phyloP scores from a whole-genome alignment of 2,329 filamentous ascomycete species.

The Acephala macrosclerotiorum region DNA sequence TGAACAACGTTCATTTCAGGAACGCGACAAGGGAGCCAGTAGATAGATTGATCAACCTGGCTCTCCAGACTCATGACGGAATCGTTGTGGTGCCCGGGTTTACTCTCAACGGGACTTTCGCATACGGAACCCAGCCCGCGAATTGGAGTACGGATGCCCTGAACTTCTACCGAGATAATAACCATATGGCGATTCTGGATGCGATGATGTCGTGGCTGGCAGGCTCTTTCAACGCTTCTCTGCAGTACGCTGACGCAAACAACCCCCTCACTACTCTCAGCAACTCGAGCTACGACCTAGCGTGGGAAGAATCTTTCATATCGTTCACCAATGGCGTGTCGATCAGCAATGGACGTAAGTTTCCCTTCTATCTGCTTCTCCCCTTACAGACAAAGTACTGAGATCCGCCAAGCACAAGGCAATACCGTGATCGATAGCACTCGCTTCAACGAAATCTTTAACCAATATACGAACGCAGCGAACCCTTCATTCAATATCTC shows the following conservation, averaged over 20 bases:
- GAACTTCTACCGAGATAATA: slow-evolving; percentile 27
- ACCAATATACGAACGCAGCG: slow-evolving; percentile 9
- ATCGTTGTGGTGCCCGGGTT: slow-evolving; percentile 26
- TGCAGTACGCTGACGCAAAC: not conserved
- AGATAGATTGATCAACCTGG: slow-evolving; percentile 25
- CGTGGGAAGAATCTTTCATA: not conserved
- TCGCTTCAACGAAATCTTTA: slow-evolving; percentile 29
- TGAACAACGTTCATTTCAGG: slow-evolving; percentile 22
- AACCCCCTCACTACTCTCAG: not conserved
- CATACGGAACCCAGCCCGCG: slow-evolving; percentile 22
- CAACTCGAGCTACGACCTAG: not conserved
- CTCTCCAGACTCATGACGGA: slow-evolving; percentile 11
- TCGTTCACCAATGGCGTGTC: not conserved
- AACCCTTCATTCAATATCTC: slow-evolving; percentile 28
- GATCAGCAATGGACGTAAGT: not conserved
- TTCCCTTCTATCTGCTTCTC: not conserved
- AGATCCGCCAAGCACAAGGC: slow-evolving; percentile 9
- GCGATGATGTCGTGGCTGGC: slow-evolving; percentile 23
- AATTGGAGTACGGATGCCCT: slow-evolving; percentile 28
- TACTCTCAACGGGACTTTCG: not conserved
- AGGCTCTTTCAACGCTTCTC: slow-evolving; percentile 19
- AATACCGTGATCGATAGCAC: slow-evolving; percentile 28
- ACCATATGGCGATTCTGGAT: slow-evolving; percentile 24
- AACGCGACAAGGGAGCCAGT: slow-evolving; percentile 14
- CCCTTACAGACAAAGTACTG: not conserved